Evolutionary conservation across 2,329 filamentous ascomycete species (phyloP).

Genomic region (Tolypocladium endophyticum): DNA sequence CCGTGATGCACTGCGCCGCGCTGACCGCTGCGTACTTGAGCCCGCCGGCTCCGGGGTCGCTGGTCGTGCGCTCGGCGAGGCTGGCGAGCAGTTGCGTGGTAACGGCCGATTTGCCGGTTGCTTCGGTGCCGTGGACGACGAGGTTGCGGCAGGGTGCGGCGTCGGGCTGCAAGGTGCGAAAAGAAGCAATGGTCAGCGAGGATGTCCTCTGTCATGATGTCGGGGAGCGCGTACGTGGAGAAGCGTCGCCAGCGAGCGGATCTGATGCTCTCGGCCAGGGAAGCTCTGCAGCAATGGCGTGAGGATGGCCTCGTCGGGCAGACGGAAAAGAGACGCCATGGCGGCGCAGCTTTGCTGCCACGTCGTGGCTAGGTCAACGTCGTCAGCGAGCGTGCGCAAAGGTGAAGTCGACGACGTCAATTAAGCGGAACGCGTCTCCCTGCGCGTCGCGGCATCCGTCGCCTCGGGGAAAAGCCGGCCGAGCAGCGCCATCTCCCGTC

Average conservation of each 20-base stretch:
- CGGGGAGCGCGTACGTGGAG: conserved; percentile 31
- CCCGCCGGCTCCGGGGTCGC: conserved; percentile 14
- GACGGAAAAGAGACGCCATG: conserved; percentile 33
- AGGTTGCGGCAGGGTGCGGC: conserved; percentile 64
- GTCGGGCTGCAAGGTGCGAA: conserved; percentile 33
- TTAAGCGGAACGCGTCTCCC: not conserved
- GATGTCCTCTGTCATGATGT: not conserved
- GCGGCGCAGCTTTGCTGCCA: conserved; percentile 7
- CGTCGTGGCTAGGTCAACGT: not conserved
- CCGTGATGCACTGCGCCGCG: conserved; percentile 67
- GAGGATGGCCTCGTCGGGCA: conserved; percentile 41
- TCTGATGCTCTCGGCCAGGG: conserved; percentile 49
- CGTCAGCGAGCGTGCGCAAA: not conserved
- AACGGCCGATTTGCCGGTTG: conserved; percentile 76
- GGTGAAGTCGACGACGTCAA: not conserved
- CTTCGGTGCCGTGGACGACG: conserved; percentile 73
- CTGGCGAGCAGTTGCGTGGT: conserved; percentile 35
- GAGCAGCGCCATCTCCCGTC: not conserved
- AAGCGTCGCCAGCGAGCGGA: conserved; percentile 45
- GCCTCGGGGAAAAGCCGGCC: not conserved
- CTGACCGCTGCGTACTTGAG: conserved; percentile 52
- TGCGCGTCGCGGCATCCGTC: not conserved
- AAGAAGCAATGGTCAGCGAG: not conserved
- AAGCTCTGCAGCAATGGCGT: conserved; percentile 35
- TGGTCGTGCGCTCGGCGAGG: conserved; percentile 10